Evolutionary conservation across 768 basidiomycete genomes (phyloP).

Genomic region (Panellus pusillus): DNA sequence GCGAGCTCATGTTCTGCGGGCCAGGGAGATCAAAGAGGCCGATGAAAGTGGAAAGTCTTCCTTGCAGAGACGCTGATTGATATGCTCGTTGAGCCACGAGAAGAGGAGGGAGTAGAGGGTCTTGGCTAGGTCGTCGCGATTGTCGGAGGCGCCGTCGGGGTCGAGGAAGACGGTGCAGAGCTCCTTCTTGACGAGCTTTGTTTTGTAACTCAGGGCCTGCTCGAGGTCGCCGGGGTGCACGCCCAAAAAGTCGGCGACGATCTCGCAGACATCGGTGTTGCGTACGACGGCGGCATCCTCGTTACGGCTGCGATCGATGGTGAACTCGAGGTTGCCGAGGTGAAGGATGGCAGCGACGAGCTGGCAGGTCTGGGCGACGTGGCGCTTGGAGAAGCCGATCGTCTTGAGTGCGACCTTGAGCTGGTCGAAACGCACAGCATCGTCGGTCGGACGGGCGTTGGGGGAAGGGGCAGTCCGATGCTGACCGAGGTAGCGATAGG

Average conservation of each 20-base stretch:
- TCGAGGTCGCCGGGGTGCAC: constrained; percentile 74
- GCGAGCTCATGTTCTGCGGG: constrained; percentile 83
- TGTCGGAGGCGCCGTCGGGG: constrained; percentile 88
- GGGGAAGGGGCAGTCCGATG: constrained; percentile 47
- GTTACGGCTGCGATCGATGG: constrained; percentile 76
- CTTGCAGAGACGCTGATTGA: constrained; percentile 92
- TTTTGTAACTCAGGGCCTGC: constrained; percentile 83
- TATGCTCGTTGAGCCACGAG: constrained; percentile 93
- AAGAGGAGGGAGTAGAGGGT: constrained; percentile 93
- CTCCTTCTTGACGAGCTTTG: constrained; percentile 91
- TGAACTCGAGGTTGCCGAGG: constrained; percentile 94
- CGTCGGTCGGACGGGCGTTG: constrained; percentile 65
- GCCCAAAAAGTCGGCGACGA: constrained; percentile 91
- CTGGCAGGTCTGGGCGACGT: constrained; percentile 95
- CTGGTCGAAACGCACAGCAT: constrained; percentile 87
- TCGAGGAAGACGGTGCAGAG: constrained; percentile 97
- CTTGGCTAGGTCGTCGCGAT: constrained; percentile 92
- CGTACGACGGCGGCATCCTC: constrained; percentile 92
- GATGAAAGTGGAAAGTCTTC: constrained; percentile 93
- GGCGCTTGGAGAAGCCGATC: constrained; percentile 90
- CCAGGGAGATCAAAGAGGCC: constrained; percentile 94
- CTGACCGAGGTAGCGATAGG: constrained; percentile 86
- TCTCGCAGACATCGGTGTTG: constrained; percentile 77
- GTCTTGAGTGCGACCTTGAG: constrained; percentile 93
- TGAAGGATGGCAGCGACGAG: constrained; percentile 94